Percentiles rank a stretch among this genome's conserved stretches.
Evolutionary conservation across 169 alveolate species (phyloP).

Genomic region (Cystoisospora suis): DNA sequence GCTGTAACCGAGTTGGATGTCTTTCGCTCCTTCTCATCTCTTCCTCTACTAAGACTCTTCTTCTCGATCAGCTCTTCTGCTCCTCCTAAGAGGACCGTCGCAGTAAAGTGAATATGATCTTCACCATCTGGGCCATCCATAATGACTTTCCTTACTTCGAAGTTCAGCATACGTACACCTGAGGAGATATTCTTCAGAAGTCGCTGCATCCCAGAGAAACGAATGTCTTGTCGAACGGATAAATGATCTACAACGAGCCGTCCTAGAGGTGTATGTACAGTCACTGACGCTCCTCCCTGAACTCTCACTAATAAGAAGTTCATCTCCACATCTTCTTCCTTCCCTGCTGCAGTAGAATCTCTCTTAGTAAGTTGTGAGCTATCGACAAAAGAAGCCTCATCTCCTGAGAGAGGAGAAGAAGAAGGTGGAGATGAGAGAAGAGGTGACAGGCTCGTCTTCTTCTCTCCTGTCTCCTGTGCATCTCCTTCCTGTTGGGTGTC

Average conservation of each 20-base stretch:
- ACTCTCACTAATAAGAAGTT: background rate
- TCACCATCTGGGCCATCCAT: background rate
- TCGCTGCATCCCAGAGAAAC: background rate
- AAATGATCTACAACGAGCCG: background rate
- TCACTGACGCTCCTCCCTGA: background rate
- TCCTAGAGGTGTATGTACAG: constrained; percentile 6
- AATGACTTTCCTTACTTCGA: background rate
- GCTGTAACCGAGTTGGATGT: background rate
- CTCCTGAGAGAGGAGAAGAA: no score
- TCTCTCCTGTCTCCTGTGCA: no score
- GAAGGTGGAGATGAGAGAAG: no score
- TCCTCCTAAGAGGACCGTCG: background rate
- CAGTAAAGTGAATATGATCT: background rate
- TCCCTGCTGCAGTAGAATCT: no score
- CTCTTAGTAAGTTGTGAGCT: no score
- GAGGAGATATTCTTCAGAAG: background rate
- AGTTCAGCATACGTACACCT: background rate
- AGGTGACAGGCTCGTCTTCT: no score
- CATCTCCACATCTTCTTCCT: no score
- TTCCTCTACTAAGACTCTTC: background rate
- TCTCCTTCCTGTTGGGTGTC: no score
- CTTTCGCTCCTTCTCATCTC: background rate
- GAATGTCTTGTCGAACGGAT: background rate
- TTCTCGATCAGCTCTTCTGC: background rate
- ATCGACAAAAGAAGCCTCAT: no score